Evolutionary conservation across 106 monocot genomes (phyloP).

Genomic region (Platanthera guangdongensis): DNA sequence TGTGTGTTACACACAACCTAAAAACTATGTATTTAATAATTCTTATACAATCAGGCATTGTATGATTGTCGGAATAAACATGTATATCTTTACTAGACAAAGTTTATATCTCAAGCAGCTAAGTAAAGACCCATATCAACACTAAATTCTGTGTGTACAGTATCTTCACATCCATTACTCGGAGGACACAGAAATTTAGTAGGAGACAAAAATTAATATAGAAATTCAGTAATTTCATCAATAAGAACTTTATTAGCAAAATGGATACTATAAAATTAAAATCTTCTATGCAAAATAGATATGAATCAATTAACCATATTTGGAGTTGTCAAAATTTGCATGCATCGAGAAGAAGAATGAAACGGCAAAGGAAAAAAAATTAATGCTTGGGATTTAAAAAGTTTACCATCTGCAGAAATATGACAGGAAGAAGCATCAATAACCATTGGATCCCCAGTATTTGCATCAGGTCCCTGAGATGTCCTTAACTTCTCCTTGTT

Average conservation of each 20-base stretch:
- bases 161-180: neutral
- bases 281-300: neutral
- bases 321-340: no score
- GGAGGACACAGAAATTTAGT: neutral
- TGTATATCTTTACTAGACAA: neutral
- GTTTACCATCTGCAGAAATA: conserved; percentile 45
- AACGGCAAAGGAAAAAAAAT: neutral
- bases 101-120: neutral
- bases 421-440: conserved; percentile 50
- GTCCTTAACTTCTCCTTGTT: conserved; percentile 56
- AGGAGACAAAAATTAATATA: neutral
- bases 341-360: neutral
- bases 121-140: neutral
- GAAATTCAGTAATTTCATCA: neutral
- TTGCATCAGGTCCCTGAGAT: conserved; percentile 45
- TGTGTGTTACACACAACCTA: neutral
- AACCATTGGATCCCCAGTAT: conserved; percentile 65
- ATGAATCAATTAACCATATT: no score
- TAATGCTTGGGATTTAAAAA: neutral
- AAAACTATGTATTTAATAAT: neutral
- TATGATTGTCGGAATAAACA: neutral
- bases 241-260: neutral
- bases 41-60: neutral
- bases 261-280: neutral
- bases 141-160: neutral